These are phyloP conservation scores for Colletotrichum shisoi DNA, from an alignment of 2,329 filamentous ascomycete genomes.

Conservation along the genomic window DNA sequence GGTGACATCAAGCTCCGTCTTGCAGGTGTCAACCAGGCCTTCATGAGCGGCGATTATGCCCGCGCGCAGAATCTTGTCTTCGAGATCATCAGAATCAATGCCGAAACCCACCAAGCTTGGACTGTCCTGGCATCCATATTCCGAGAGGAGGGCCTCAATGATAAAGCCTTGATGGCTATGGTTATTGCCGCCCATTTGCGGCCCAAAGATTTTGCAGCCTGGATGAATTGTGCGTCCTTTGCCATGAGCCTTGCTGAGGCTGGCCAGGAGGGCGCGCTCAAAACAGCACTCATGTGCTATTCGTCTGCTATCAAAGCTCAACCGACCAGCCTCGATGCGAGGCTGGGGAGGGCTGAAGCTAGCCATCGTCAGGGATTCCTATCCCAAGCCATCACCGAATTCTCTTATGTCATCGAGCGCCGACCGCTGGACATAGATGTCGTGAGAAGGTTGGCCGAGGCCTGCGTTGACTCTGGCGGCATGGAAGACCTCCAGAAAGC, in stretches of 20 bases:
- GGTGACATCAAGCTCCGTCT: constrained; percentile 75
- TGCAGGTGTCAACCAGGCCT: constrained; percentile 72
- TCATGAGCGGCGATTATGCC: constrained; percentile 68
- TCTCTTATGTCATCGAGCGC: constrained; percentile 62
- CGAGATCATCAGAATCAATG: constrained; percentile 73
- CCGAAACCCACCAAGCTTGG: constrained; percentile 72
- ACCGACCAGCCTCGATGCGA: constrained; percentile 63
- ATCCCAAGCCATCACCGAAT: constrained; percentile 64
- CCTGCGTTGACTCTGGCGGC: constrained; percentile 61
- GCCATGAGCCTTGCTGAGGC: constrained; percentile 60
- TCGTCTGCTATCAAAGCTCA: constrained; percentile 67
- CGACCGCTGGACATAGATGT: constrained; percentile 63
- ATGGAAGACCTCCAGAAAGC: constrained; percentile 54
- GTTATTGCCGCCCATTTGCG: constrained; percentile 69
- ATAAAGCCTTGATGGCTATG: constrained; percentile 66
- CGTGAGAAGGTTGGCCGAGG: constrained; percentile 65
- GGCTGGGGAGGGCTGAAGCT: constrained; percentile 67
- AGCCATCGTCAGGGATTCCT: constrained; percentile 64
- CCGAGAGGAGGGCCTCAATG: constrained; percentile 64
- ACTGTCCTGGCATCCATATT: constrained; percentile 68
- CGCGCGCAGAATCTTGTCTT: constrained; percentile 65
- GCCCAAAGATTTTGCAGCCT: constrained; percentile 66
- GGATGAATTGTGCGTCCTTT: constrained; percentile 67
- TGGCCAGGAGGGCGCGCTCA: constrained; percentile 59
- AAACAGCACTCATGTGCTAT: constrained; percentile 66